Conservation (phyloP, 2,329 filamentous ascomycete species). For the Ophiostoma sp. region DNA sequence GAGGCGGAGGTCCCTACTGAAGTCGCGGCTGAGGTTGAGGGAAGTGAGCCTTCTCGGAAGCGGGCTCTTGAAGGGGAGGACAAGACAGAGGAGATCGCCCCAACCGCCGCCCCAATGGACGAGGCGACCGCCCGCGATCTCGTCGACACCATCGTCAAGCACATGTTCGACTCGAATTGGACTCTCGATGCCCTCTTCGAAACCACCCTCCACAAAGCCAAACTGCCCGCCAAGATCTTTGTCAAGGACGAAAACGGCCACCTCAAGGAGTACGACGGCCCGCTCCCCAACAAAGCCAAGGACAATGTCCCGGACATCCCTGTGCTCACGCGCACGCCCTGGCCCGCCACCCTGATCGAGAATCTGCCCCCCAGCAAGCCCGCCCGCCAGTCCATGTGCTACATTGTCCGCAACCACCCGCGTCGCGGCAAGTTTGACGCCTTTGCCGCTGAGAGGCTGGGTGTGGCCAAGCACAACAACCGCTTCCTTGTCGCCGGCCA, state of each 20-base stretch:
- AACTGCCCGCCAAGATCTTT: constrained; percentile 70
- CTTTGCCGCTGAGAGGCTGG: constrained; percentile 62
- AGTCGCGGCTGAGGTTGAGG: background rate
- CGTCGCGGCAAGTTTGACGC: constrained; percentile 79
- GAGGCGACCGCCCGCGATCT: constrained; percentile 46
- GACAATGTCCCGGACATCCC: constrained; percentile 59
- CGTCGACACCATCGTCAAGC: constrained; percentile 63
- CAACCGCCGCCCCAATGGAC: background rate
- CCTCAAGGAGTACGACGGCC: constrained; percentile 69
- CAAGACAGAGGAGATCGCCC: constrained; percentile 24
- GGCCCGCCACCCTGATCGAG: constrained; percentile 68
- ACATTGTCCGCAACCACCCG: constrained; percentile 76
- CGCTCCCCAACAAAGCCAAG: constrained; percentile 51
- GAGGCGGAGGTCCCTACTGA: background rate
- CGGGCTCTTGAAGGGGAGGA: constrained; percentile 32
- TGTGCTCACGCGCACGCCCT: constrained; percentile 73
- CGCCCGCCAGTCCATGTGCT: constrained; percentile 71
- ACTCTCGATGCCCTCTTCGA: constrained; percentile 68
- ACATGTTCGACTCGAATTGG: constrained; percentile 82
- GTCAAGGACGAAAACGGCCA: constrained; percentile 63
- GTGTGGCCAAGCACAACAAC: constrained; percentile 61
- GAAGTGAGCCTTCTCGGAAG: constrained; percentile 36
- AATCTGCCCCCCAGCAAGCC: constrained; percentile 68
- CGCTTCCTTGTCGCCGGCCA: constrained; percentile 62
- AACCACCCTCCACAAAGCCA: constrained; percentile 64